Evolutionary conservation across 2,329 filamentous ascomycete species (phyloP).

Genomic region (Cytospora schulzeri): DNA sequence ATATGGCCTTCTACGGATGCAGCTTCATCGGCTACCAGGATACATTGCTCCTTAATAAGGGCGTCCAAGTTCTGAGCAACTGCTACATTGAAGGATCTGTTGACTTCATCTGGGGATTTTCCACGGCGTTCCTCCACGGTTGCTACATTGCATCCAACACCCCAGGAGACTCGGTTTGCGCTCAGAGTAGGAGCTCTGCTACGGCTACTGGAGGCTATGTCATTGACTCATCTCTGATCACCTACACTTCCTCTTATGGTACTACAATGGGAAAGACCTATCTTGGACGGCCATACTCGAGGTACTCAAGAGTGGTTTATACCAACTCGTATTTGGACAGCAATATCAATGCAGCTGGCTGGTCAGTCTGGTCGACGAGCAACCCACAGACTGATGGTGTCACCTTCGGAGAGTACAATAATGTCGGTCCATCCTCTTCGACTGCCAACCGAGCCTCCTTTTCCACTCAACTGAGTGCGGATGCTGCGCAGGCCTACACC

Average conservation of each 20-base stretch:
- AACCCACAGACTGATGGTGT: conserved; percentile 39
- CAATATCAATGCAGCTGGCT: conserved; percentile 38
- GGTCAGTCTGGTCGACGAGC: conserved; percentile 38
- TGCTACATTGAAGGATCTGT: conserved; percentile 39
- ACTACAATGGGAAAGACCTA: conserved; percentile 30
- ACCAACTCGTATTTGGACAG: conserved; percentile 40
- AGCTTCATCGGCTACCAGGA: conserved; percentile 37
- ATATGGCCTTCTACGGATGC: conserved; percentile 39
- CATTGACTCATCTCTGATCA: conserved; percentile 36
- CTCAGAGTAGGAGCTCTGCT: conserved; percentile 36
- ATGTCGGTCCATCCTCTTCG: conserved; percentile 39
- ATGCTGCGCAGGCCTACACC: conserved; percentile 39
- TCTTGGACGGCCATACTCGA: conserved; percentile 33
- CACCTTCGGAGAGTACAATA: conserved; percentile 38
- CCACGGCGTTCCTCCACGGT: conserved; percentile 41
- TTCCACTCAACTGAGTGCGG: conserved; percentile 39
- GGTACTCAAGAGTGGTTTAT: conserved; percentile 38
- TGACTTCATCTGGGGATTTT: conserved; percentile 38
- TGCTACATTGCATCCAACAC: conserved; percentile 43
- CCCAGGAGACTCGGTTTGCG: conserved; percentile 36
- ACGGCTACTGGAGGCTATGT: conserved; percentile 38
- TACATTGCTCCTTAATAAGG: conserved; percentile 35
- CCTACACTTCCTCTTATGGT: conserved; percentile 30
- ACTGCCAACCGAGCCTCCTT: conserved; percentile 38
- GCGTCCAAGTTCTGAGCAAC: conserved; percentile 39